phyloP scores from a whole-genome alignment of 2,329 filamentous ascomycete genomes.

The Eutypella sp. region DNA sequence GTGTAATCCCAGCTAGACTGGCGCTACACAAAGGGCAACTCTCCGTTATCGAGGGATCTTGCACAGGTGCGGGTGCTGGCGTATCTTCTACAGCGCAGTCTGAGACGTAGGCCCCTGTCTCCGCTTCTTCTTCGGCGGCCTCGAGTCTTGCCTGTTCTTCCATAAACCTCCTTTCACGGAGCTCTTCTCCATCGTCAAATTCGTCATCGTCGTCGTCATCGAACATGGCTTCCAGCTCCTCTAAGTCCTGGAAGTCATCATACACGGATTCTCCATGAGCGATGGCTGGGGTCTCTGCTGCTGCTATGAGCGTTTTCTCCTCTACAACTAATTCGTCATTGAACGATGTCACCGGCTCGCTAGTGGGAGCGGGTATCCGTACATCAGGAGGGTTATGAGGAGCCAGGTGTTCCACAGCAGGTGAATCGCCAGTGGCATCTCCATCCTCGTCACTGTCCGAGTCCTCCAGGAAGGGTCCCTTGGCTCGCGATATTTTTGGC shows the following conservation, averaged over 20 bases:
- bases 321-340: conserved; percentile 17
- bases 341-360: conserved; percentile 7
- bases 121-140: conserved; percentile 52
- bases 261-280: conserved; percentile 17
- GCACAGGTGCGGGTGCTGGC: conserved; percentile 14
- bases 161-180: conserved; percentile 65
- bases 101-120: conserved; percentile 37
- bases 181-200: conserved; percentile 57
- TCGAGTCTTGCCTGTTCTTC: conserved; percentile 67
- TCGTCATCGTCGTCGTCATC: conserved; percentile 40
- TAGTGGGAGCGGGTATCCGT: conserved; percentile 1
- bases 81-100: conserved; percentile 27
- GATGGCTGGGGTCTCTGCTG: conserved; percentile 13
- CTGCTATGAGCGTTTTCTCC: conserved; percentile 20
- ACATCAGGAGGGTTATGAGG: neutral
- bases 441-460: conserved; percentile 52
- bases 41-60: conserved; percentile 28
- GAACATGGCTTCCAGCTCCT: conserved; percentile 55
- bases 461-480: conserved; percentile 66
- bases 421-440: conserved; percentile 20
- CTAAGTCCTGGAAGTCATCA: conserved; percentile 32
- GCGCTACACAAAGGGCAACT: conserved; percentile 75
- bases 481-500: conserved; percentile 26
- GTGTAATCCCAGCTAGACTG: conserved; percentile 53
- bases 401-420: conserved; percentile 3